Evolutionary conservation across 2,329 filamentous ascomycete species (phyloP), one percentile per base, ranked within the genome.

Genomic region (Chrysoporthe puriensis): DNA sequence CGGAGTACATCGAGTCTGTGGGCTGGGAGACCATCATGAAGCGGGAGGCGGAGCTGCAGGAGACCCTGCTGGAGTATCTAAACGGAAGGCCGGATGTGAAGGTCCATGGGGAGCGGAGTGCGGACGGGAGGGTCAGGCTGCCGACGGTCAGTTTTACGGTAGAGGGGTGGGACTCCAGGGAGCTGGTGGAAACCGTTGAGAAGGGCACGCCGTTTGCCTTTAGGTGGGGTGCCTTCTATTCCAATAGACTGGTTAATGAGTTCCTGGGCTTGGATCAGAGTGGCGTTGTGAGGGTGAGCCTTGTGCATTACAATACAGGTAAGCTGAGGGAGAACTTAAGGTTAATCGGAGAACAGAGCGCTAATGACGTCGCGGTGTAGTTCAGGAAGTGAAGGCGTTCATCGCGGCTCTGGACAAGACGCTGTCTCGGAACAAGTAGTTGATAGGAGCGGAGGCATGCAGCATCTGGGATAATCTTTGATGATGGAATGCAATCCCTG

Each of bases 271-370:
- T 90, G 69, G 81, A 79, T 0, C 80, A 84, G 21, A 86, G 90
- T 72, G 89, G 87, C 0, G 86, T 91, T n/a, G 81, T 89, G 26
- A 83, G 89, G 72, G 86, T 90, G 21, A 89, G 86, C 69, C 81
- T 90, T 79, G 82, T 90, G 71, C 88, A 91, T 76, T 91, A 91
- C 73, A 91, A 91, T 72, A 90, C 86, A 8, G 78, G 84, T 86
- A 71, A 80, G 83, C 80, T 18, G 52, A 18, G 21, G 3, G 11
- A 32, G 13, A 40, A 5, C 32, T 16, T 7, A 58, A 9, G 32
- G 3, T 32, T 40, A 3, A 3, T 43, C 42, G 40, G 50, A 26
- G 21, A 56, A 63, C 52, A 11, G 50, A 48, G 46, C 59, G 54
- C 72, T 73, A 69, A 71, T 58, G 52, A 36, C 18, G 43, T 43